Evolutionary conservation across 2,329 filamentous ascomycete species (phyloP), one percentile per base, ranked within the genome.

Genomic region (Decorospora gaudefroyi): DNA sequence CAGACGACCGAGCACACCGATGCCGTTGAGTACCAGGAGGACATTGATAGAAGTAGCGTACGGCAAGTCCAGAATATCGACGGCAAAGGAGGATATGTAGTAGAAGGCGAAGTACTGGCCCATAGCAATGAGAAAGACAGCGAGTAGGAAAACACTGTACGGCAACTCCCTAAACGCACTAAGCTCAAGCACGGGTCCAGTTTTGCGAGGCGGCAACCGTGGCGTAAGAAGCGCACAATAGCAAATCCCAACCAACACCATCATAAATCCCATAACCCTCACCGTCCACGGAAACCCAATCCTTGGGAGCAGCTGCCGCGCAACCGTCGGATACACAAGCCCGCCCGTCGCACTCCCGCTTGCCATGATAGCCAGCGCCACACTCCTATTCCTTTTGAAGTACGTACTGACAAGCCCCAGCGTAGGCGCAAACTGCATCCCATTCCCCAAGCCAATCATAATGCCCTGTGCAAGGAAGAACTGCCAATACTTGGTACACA

Each of bases 271-370:
- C 49, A 85, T 74, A 0, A 78, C 75, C 0, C 84, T 73, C n/a
- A 85, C 76, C 0, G 84, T 84, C 82, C 83, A 86, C 0, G 74
- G 73, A 57, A 85, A 87, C 0, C 84, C 84, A 3, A 86, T 69
- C 12, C 71, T 73, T 0, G 82, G 80, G 1, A 85, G 68, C 8
- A 86, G 67, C 40, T 82, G 76, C 11, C 71, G 61, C 1, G 74
- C 71, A n/a, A 78, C 61, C 1, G 80, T 72, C 0, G 85, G 84
- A 59, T 84, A 88, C 2, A 87, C 73, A 15, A 86, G 70, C 0
- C 84, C 84, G 1, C 85, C 85, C 0, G 79, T 79, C 0, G 77
- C 78, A 17, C 80, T 81, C 1, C 85, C 86, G 0, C 77, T 78
- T 0, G 82, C 80, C 7, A 76, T 75, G 6, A 84, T 74, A 0